Base-by-base conservation (phyloP, 345 rosid species). In the Dovyalis caffra region DNA sequence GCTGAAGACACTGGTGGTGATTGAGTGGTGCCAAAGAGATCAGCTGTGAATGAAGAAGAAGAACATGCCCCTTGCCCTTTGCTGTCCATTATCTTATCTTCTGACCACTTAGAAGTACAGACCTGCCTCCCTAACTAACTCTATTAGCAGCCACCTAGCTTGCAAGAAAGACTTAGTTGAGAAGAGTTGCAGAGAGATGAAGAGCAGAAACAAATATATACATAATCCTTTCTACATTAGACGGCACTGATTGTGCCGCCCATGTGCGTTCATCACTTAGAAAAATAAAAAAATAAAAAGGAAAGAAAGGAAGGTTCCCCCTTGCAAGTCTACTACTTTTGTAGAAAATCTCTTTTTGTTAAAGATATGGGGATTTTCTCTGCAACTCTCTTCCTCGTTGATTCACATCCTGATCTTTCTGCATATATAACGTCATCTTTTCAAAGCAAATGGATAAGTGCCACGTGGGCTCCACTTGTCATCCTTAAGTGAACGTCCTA, bases 11-110 rank as follows among this genome's bases (percentile, higher is more conserved):
- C 28, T 6, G 90, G 80, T 29, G 85, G 76, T 34, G 86, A 72
- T 66, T 90, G 88, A 82, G 84, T 93, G 78, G 78, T 80, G 76
- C 95, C 91, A 73, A 89, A 93, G 69, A 93, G 89, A 66, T 90
- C 86, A 76, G 89, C 74, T 8, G 89, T 82, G 69, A 88, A 86
- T 4, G 88, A 90, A 51, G 88, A 84, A 57, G 90, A 74, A 64
- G 89, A 70, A 62, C 83, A 82, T 69, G 86, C 71, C 23, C 69
- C 67, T 74, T 80, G 76, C 69, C 83, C 87, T 81, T 86, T 87
- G 68, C 72, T 69, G 34, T 87, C 98, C 98, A 90, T 90, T 66
- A 21, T 51, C 40, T 20, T 20, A 25, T 60, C 65, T 69, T 31
- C 34, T 6, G 15, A 32, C 18, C 62, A 29, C 12, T 45, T 45